Base-by-base conservation (phyloP, 2,329 filamentous ascomycete species). In the Penicillium brevicompactum region DNA sequence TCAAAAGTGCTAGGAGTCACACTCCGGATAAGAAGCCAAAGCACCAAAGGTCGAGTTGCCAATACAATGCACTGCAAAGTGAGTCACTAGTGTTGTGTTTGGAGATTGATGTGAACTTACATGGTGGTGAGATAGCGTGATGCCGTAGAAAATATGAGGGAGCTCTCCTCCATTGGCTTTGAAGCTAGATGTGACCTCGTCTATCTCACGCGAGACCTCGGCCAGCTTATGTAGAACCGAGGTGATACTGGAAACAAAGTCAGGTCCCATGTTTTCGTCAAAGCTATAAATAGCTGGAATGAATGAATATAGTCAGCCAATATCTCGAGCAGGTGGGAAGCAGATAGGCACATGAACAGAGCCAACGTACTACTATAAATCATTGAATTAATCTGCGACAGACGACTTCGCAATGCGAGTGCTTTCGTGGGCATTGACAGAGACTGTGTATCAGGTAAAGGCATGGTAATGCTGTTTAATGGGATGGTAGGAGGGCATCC, bases 401-500 rank as follows among this genome's bases (percentile, higher is more conserved):
- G 46, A 16, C 46, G 46, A 40, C 46, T 48, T 13, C 46, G 31
- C n/a, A 48, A 14, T 14, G 46, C 46, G 5, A 48, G 46, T n/a
- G 46, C 32, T 38, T 48, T 22, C 5, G 32, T 38, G 14, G 46
- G 27, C 10, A 48, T 22, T 22, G 31, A 38, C 1, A 22, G 13
- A 4, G 46, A 48, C 2, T 34, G 32, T 24, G 18, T 14, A 40
- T 48, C 32, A 5, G 46, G 32, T 3, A 48, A 16, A 24, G 46
- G 16, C 6, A 38, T 48, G 4, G 46, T 40, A 4, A 48, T 48
- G 13, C 32, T 48, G 31, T 18, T 48, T 4, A 48, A 16, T 11
- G 46, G 46, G 37, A 48, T 48, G n/a, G 46, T 48, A 2, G 46
- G 46, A n/a, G 46, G 46, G 24, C 46, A 48, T 4, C 46, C 46